Evolutionary conservation across 1,139 yeast genomes (phyloP), one percentile per base, ranked within the genome.

Genomic region (Blastobotrys malaysiensis): DNA sequence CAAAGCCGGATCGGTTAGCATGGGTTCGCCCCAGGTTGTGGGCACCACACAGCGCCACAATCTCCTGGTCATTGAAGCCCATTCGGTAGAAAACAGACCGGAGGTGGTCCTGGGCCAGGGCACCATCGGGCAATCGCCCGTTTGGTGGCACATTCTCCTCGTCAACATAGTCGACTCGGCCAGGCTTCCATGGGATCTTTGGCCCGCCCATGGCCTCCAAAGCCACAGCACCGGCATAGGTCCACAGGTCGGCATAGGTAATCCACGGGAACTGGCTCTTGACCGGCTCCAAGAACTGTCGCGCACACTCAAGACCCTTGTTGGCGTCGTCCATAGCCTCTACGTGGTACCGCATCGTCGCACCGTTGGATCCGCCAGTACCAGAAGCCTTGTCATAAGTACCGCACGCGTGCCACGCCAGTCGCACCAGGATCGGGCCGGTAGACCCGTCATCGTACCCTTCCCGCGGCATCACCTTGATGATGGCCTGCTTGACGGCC

Each of bases 61-160:
- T 85, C 71, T 90, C 96, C 70, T 84, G 81, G 65, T 89, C 97
- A 60, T 77, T 77, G 70, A 89, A 84, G 9, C 90, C 90, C 80
- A 88, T 76, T 73, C 95, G 81, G 55, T 70, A 72, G 70, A 86
- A 87, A 53, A 86, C 78, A 46, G 75, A 72, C 67, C 89, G 80
- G 43, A 90, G 83, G 68, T 89, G 89, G 51, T 74, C 72, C 18
- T 86, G 83, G 59, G 85, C 93, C 69, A 77, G 74, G 18, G 84
- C 69, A 26, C 90, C 96, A 69, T 88, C 96, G 14, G 88, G 88
- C 51, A 84, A 70, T 48, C 85, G 73, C 5, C 87, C 87, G 64
- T 79, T 79, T 9, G 82, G 82, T 9, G 88, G 87, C 1, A 81
- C 86, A 59, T 75, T 74, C 20, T 62, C 57, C 49, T 75, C 73